Base-by-base conservation (phyloP, 805 yeast genomes). In the Lachancea thermotolerans region DNA sequence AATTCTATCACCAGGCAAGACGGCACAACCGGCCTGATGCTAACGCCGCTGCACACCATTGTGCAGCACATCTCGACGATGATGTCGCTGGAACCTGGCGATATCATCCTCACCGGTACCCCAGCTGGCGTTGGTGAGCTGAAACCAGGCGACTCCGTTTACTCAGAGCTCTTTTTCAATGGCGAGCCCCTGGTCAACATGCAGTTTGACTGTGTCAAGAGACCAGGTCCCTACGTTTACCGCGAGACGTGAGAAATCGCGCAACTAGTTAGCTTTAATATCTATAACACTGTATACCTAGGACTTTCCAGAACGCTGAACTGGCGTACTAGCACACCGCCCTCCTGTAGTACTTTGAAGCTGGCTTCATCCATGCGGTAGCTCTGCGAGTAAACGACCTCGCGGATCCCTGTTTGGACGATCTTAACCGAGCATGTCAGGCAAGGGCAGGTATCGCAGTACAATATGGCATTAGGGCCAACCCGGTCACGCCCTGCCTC, bases 361-460 rank as follows among this genome's bases (percentile, higher is more conserved):
- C 91, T 79, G n/a, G 74, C 70, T 9, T 69, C 77, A 61, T 93
- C 99, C 98, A 93, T 93, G 36, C 89, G 81, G 61, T 93, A 93
- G 48, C 87, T 79, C 63, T 86, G 95, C 7, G 95, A 86, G 58
- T 91, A 93, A 3, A 93, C 95, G 7, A 93, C 99, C 62, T 90
- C 96, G 12, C 70, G 73, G 37, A 93, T 81, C 1, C 99, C 99
- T 52, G 84, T 73, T 65, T 93, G 99, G 8, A 89, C 95, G 43
- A 93, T 91, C 66, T 93, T 93, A 35, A 93, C 88, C 4, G 95
- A 81, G 61, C 99, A 93, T 0, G 99, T 93, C 48, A 93, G 70
- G 61, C 99, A 93, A 0, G 99, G 99, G 58, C 99, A 86, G 0
- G 99, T 93, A 63, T 93, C 93, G 67, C 99, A 93, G 62, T 93